These are phyloP conservation scores for Cryptosporidium xiaoi DNA, from an alignment of 169 alveolate genomes.

Conservation along the genomic window DNA sequence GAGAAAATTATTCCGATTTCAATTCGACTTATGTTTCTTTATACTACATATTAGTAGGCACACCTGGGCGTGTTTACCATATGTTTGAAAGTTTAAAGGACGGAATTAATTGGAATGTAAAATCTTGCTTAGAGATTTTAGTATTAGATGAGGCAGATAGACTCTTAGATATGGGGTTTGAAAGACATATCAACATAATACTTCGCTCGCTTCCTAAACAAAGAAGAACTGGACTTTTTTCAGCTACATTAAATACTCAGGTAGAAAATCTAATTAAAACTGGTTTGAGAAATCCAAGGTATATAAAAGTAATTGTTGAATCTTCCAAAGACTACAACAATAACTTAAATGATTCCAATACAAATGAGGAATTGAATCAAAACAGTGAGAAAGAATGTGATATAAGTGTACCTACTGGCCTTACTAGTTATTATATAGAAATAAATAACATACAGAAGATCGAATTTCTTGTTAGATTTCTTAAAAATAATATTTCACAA, in stretches of 20 bases:
- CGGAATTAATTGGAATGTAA: conserved; percentile 75
- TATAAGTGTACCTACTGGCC: conserved; percentile 75
- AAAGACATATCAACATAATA: conserved; percentile 84
- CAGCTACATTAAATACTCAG: conserved; percentile 92
- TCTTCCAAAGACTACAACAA: not conserved
- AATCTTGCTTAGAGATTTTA: conserved; percentile 73
- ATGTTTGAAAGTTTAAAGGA: conserved; percentile 77
- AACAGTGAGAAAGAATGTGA: conserved; percentile 5
- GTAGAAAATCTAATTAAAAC: conserved; percentile 86
- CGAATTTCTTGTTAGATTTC: conserved; percentile 74
- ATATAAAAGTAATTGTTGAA: conserved; percentile 80
- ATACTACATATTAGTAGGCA: conserved; percentile 87
- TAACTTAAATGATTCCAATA: not conserved
- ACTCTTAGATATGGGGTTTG: conserved; percentile 91
- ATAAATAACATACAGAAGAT: conserved; percentile 9
- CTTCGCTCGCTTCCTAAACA: conserved; percentile 90
- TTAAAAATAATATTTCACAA: conserved; percentile 53
- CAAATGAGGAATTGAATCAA: not conserved
- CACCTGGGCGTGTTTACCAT: conserved; percentile 91
- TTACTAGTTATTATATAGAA: conserved; percentile 68
- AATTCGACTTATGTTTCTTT: conserved; percentile 18
- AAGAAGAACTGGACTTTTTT: conserved; percentile 94
- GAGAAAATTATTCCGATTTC: conserved; percentile 60
- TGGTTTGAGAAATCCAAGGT: conserved; percentile 92
- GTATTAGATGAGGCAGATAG: conserved; percentile 95